phyloP scores from a whole-genome alignment of 2,329 filamentous ascomycete genomes.

The Venturia asperata region DNA sequence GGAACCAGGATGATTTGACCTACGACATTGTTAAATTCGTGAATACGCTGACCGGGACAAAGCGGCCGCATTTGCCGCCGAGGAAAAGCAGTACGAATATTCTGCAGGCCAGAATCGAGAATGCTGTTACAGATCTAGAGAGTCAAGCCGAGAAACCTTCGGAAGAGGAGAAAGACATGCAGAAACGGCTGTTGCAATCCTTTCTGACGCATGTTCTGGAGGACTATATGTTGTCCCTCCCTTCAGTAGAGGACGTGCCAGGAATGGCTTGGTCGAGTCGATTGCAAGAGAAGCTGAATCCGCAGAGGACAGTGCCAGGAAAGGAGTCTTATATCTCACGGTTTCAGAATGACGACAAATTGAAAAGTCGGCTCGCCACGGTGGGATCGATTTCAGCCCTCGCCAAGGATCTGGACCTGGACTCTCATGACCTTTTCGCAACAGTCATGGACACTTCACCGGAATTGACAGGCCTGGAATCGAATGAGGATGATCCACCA shows the following conservation, averaged over 20 bases:
- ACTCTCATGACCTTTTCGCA: constrained; percentile 41
- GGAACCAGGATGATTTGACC: constrained; percentile 57
- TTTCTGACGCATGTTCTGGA: constrained; percentile 74
- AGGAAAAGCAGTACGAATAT: constrained; percentile 47
- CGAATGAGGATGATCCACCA: constrained; percentile 50
- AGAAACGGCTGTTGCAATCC: constrained; percentile 60
- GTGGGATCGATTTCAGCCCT: constrained; percentile 67
- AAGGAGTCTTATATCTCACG: constrained; percentile 55
- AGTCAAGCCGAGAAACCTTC: constrained; percentile 40
- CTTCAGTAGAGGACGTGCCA: constrained; percentile 39
- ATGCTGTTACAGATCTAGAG: constrained; percentile 51
- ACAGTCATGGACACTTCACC: constrained; percentile 36
- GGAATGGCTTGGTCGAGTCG: constrained; percentile 47
- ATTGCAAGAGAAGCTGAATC: constrained; percentile 61
- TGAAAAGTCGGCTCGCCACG: constrained; percentile 57
- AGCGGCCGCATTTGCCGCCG: constrained; percentile 57
- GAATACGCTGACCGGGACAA: constrained; percentile 59
- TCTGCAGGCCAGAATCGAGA: constrained; percentile 28
- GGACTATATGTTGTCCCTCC: constrained; percentile 56
- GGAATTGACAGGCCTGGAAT: constrained; percentile 36
- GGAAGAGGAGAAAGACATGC: constrained; percentile 52
- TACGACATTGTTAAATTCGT: constrained; percentile 63
- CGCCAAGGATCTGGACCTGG: constrained; percentile 50
- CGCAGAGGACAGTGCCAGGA: constrained; percentile 55
- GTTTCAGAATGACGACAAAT: constrained; percentile 56